Percentiles rank a stretch among this genome's conserved stretches.
phyloP scores from a whole-genome alignment of 495 filamentous ascomycete genomes.

The Lasiosphaeria ovina region DNA sequence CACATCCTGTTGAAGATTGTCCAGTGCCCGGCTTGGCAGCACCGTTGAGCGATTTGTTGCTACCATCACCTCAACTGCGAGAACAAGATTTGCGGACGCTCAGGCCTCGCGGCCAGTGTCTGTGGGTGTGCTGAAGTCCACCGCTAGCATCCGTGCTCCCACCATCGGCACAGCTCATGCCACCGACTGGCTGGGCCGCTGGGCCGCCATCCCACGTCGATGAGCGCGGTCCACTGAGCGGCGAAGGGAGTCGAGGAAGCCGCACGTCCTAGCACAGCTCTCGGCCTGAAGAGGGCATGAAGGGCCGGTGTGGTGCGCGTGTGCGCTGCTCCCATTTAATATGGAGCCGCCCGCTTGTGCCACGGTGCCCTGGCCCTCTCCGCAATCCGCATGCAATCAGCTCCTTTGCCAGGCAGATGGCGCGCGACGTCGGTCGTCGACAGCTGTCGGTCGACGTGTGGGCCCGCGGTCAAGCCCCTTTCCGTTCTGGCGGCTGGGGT shows the following conservation, averaged over 20 bases:
- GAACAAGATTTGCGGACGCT: no score
- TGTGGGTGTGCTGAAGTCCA: no score
- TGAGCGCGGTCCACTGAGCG: neutral
- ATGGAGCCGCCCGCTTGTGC: slow-evolving; percentile 11
- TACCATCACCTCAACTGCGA: no score
- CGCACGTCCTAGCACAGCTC: neutral
- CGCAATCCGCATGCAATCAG: neutral
- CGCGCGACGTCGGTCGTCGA: neutral
- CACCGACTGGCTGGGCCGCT: no score
- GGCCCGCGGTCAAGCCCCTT: neutral
- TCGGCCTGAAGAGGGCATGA: neutral
- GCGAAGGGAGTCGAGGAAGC: neutral
- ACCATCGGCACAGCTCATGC: no score
- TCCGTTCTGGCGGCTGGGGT: neutral
- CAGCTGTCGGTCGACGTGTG: neutral
- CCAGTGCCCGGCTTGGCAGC: no score
- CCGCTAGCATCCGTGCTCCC: no score
- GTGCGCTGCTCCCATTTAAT: slow-evolving; percentile 2
- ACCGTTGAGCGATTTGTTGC: no score
- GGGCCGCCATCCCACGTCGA: neutral
- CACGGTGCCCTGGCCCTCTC: neutral
- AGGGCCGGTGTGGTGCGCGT: neutral
- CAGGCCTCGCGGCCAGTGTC: no score
- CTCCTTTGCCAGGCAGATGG: neutral
- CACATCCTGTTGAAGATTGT: no score